phyloP scores from a whole-genome alignment of 495 filamentous ascomycete species.

The Penicillium odoratum region DNA sequence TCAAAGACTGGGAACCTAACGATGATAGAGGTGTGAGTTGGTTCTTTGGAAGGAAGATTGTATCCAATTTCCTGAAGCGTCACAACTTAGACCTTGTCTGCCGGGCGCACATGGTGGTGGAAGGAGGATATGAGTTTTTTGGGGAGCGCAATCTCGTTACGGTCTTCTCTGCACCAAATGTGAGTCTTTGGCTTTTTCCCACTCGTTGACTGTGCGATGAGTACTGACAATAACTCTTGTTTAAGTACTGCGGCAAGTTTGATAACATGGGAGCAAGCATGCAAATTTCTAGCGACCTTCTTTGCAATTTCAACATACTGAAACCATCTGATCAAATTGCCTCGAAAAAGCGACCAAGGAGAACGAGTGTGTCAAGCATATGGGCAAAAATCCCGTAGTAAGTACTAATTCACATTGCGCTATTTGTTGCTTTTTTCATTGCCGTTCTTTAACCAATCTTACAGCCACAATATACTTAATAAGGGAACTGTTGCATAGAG shows the following conservation, averaged over 20 bases:
- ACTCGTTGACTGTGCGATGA: not conserved
- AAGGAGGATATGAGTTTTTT: constrained; percentile 99
- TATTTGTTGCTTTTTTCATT: no score
- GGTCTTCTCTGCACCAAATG: constrained; percentile 96
- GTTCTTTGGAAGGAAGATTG: constrained; percentile 97
- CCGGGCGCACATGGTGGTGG: constrained; percentile 98
- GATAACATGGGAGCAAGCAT: constrained; percentile 99
- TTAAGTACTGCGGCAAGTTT: constrained; percentile 96
- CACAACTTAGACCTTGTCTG: constrained; percentile 98
- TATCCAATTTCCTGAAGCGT: constrained; percentile 88
- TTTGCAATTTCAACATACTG: constrained; percentile 95
- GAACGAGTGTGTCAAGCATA: constrained; percentile 54
- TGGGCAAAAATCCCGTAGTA: no score
- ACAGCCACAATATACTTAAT: no score
- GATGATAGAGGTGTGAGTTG: constrained; percentile 98
- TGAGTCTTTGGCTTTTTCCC: constrained; percentile 48
- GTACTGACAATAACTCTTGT: constrained; percentile 13
- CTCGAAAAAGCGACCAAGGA: constrained; percentile 98
- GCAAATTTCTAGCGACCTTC: constrained; percentile 88
- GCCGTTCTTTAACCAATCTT: no score
- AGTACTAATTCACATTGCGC: no score
- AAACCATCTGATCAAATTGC: constrained; percentile 95
- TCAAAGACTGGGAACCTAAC: constrained; percentile 96
- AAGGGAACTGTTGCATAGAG: no score
- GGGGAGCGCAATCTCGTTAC: constrained; percentile 94